Percentiles rank a stretch among this genome's conserved stretches.
phyloP scores from a whole-genome alignment of 2,329 filamentous ascomycete species.

The Xylariales sp. region DNA sequence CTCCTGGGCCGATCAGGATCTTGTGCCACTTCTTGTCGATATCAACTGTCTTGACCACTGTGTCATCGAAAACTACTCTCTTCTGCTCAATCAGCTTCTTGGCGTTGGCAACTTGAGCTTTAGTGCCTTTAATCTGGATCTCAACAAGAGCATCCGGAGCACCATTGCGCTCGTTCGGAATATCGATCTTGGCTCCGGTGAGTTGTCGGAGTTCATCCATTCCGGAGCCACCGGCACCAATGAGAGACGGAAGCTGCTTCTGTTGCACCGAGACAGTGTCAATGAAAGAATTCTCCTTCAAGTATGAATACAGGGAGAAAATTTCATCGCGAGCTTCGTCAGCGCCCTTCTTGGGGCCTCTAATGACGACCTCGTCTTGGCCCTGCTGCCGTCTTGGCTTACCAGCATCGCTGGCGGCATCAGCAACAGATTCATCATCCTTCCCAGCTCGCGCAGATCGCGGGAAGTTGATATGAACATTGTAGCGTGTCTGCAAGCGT shows the following conservation, averaged over 20 bases:
- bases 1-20: slow-evolving; percentile 81
- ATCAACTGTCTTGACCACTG: slow-evolving; percentile 76
- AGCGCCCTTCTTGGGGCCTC: slow-evolving; percentile 87
- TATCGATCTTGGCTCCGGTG: slow-evolving; percentile 86
- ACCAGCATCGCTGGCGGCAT: slow-evolving; percentile 64
- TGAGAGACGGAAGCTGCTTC: slow-evolving; percentile 88
- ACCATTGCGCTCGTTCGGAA: slow-evolving; percentile 75
- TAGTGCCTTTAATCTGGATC: slow-evolving; percentile 88
- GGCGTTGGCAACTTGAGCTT: slow-evolving; percentile 83
- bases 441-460: slow-evolving; percentile 56
- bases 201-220: slow-evolving; percentile 84
- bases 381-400: slow-evolving; percentile 68
- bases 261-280: slow-evolving; percentile 82
- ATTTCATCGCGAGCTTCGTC: slow-evolving; percentile 91
- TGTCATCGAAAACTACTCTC: slow-evolving; percentile 82
- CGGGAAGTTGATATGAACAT: slow-evolving; percentile 94
- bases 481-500: slow-evolving; percentile 86
- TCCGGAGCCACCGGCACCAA: slow-evolving; percentile 83
- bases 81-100: slow-evolving; percentile 88
- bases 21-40: slow-evolving; percentile 95
- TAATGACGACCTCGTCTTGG: slow-evolving; percentile 83
- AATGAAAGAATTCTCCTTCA: slow-evolving; percentile 80
- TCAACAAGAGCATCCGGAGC: slow-evolving; percentile 68
- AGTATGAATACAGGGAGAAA: slow-evolving; percentile 80
- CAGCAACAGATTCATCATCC: slow-evolving; percentile 68